Conservation (phyloP, 108 stramenopile genomes). For the Pseudonitzschia multistriata region DNA sequence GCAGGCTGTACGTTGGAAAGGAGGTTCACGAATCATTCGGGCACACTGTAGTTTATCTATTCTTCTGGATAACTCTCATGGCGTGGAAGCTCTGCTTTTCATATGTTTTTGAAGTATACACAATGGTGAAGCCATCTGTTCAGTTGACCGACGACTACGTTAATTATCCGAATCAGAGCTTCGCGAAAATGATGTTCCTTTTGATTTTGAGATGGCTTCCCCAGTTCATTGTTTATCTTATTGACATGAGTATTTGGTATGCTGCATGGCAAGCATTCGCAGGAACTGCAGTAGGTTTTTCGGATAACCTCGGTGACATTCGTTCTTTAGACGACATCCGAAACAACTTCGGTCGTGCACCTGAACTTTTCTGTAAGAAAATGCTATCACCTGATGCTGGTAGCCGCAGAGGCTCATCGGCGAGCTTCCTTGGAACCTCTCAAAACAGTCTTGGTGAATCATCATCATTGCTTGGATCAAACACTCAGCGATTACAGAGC, state of each 20-base stretch:
- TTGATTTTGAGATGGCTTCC: slow-evolving; percentile 91
- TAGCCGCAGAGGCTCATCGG: slow-evolving; percentile 80
- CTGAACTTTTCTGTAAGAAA: slow-evolving; percentile 87
- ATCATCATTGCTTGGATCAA: slow-evolving; percentile 66
- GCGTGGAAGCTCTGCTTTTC: slow-evolving; percentile 94
- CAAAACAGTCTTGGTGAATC: slow-evolving; percentile 52
- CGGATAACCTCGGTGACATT: slow-evolving; percentile 90
- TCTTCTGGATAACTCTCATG: slow-evolving; percentile 91
- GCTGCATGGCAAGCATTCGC: slow-evolving; percentile 94
- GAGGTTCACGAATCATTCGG: slow-evolving; percentile 86
- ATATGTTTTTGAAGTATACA: slow-evolving; percentile 91
- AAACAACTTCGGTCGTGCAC: slow-evolving; percentile 82
- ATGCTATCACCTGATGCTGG: slow-evolving; percentile 90
- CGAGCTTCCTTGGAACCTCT: slow-evolving; percentile 58
- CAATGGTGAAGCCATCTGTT: slow-evolving; percentile 91
- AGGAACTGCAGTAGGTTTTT: slow-evolving; percentile 90
- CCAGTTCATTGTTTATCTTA: slow-evolving; percentile 92
- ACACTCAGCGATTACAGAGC: slow-evolving; percentile 77
- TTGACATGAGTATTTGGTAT: slow-evolving; percentile 98
- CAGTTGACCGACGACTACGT: slow-evolving; percentile 94
- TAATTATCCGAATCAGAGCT: slow-evolving; percentile 90
- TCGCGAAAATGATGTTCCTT: slow-evolving; percentile 73
- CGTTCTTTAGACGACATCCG: slow-evolving; percentile 87
- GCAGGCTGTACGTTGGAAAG: slow-evolving; percentile 91
- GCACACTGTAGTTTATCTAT: slow-evolving; percentile 71